Percentiles rank a stretch among this genome's conserved stretches.
Evolutionary conservation across 176 grass and related monocot species (phyloP).

Genomic region (Saccharum officinarum): DNA sequence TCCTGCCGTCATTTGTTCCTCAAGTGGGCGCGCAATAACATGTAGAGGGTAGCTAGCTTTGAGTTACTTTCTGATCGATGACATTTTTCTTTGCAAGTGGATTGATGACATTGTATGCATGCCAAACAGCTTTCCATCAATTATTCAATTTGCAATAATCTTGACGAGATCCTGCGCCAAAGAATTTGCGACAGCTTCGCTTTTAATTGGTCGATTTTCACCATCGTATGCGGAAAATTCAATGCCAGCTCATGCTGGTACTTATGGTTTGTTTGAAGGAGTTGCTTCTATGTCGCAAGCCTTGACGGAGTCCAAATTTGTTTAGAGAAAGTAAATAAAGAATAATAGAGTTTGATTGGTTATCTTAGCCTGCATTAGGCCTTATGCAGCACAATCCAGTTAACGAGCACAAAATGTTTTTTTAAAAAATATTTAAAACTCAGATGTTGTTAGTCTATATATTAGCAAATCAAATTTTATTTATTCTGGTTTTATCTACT

Average conservation of each 20-base stretch:
- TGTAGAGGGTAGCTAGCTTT: neutral
- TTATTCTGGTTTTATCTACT: neutral
- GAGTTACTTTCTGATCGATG: neutral
- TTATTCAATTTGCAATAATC: neutral
- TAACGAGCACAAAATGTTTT: neutral
- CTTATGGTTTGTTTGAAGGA: slow-evolving; percentile 9
- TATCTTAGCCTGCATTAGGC: too few species aligned
- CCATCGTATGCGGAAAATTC: slow-evolving; percentile 4
- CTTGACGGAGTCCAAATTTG: neutral
- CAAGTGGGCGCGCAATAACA: slow-evolving; percentile 5
- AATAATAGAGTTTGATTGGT: neutral
- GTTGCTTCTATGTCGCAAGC: neutral
- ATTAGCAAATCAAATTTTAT: neutral
- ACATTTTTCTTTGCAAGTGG: slow-evolving; percentile 11
- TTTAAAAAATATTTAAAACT: neutral
- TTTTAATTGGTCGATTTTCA: slow-evolving; percentile 13
- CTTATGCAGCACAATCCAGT: neutral
- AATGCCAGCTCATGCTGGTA: neutral
- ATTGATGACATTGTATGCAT: neutral
- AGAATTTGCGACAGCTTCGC: neutral
- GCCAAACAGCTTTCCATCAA: neutral
- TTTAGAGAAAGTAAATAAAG: neutral
- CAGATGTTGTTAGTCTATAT: neutral
- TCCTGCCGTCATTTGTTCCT: neutral
- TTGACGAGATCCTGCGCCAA: neutral